Conservation (phyloP, 768 basidiomycete genomes). For the Suillus fuscotomentosus region DNA sequence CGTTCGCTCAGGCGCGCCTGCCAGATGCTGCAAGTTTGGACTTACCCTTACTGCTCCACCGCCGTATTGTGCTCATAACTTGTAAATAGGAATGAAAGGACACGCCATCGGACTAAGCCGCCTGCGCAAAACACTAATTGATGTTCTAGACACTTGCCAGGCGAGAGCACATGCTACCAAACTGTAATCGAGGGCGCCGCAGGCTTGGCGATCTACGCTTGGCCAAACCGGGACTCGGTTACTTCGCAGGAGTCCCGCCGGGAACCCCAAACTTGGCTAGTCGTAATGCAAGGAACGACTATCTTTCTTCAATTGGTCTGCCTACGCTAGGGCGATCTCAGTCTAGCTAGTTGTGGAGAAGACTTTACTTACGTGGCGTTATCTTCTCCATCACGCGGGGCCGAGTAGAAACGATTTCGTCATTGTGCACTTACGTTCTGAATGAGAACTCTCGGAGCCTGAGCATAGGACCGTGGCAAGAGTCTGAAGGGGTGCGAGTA, state of each 20-base stretch:
- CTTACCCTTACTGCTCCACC: background rate
- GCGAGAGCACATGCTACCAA: background rate
- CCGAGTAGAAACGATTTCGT: background rate
- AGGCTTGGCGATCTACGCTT: background rate
- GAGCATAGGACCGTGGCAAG: background rate
- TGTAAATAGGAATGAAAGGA: background rate
- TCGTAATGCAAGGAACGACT: background rate
- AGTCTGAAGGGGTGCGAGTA: background rate
- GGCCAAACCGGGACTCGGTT: background rate
- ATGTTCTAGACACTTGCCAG: background rate
- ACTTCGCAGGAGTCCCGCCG: background rate
- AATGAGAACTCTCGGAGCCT: background rate
- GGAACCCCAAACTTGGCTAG: background rate
- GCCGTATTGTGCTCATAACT: background rate
- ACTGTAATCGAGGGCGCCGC: background rate
- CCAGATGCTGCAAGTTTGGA: background rate
- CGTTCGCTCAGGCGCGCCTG: background rate
- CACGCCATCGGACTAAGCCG: background rate
- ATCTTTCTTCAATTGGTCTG: background rate
- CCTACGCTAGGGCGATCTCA: background rate
- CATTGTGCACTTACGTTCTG: background rate
- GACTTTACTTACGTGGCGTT: background rate
- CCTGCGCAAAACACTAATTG: background rate
- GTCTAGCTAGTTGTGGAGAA: background rate
- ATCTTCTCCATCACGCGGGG: background rate